Percentiles rank a stretch among this genome's conserved stretches.
These are phyloP conservation scores for Bipolaris sorokiniana DNA, from an alignment of 2,329 filamentous ascomycete species.

Conservation along the genomic window DNA sequence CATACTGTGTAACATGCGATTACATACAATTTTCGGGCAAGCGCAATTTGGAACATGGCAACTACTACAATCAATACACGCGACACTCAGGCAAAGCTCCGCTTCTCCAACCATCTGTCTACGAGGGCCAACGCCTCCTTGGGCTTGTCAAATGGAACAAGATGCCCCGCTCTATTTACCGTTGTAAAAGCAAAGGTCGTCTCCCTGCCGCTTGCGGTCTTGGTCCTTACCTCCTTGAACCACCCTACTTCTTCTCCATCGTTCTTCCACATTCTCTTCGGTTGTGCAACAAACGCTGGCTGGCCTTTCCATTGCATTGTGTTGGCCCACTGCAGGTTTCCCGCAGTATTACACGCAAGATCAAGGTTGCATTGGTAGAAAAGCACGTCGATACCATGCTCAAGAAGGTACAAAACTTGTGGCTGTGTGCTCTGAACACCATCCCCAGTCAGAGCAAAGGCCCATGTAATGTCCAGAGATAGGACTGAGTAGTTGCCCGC, in stretches of 20 bases:
- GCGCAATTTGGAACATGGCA: neutral
- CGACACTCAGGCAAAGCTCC: conserved; percentile 36
- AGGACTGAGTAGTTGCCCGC: conserved; percentile 41
- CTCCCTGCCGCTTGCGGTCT: conserved; percentile 34
- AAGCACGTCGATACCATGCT: conserved; percentile 48
- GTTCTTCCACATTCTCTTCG: conserved; percentile 34
- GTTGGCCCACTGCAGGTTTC: conserved; percentile 50
- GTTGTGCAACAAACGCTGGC: conserved; percentile 49
- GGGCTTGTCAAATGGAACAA: conserved; percentile 49
- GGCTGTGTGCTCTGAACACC: conserved; percentile 39
- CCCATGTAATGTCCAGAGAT: conserved; percentile 30
- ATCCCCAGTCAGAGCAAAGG: conserved; percentile 42
- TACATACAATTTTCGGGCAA: neutral
- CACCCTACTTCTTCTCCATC: conserved; percentile 37
- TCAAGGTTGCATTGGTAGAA: conserved; percentile 52
- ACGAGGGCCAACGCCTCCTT: conserved; percentile 40
- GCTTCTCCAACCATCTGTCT: conserved; percentile 36
- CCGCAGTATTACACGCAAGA: conserved; percentile 52
- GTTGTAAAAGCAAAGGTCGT: conserved; percentile 46
- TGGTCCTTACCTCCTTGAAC: conserved; percentile 45
- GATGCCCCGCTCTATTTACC: conserved; percentile 52
- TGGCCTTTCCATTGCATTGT: conserved; percentile 55
- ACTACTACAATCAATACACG: neutral
- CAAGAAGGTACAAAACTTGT: conserved; percentile 45
- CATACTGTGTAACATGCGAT: neutral